Evolutionary conservation across 805 yeast species (phyloP), one percentile per base, ranked within the genome.

Genomic region (Saturnispora sanitii): DNA sequence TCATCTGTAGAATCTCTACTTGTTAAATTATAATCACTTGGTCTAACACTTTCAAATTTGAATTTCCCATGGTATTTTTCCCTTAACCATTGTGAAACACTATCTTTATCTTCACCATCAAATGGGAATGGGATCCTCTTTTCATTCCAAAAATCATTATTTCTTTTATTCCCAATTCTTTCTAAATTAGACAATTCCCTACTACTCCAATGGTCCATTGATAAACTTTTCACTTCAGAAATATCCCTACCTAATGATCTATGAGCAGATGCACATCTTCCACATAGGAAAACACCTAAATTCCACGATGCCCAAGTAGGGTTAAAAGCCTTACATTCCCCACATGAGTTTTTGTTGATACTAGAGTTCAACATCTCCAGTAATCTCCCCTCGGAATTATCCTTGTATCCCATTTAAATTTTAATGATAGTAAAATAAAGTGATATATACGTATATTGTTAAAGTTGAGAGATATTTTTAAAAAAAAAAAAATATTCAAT

Each of bases 231-330:
- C 6, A 83, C 84, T 38, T 66, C 61, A 4, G 88, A 78, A 11
- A 79, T 59, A 31, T 75, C 76, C 2, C 67, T 50, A 0, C 86
- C 83, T 33, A 83, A 64, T 42, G 72, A 71, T 45, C 85, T 66
- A 58, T 85, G 95, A 26, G 78, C 68, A 3, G 84, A 75, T 7
- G 94, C 90, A 68, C 95, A 85, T 48, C 92, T 65, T 13, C 92
- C 92, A 64, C 95, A 85, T 15, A 85, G 64, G 44, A 85, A 77
- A 4, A 83, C 62, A 21, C 94, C 94, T 33, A 83, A 50, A 33
- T 62, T 59, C 60, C 58, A 59, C 8, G 64, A 58, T 3, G 67
- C 65, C 67, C 66, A 62, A 4, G 82, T 83, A 7, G 94, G 92
- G 57, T 71, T 78, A 4, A 71, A 55, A 4, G 75, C 62, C 2